Evolutionary conservation across 768 basidiomycete genomes (phyloP).

Genomic region (Chiua virens): DNA sequence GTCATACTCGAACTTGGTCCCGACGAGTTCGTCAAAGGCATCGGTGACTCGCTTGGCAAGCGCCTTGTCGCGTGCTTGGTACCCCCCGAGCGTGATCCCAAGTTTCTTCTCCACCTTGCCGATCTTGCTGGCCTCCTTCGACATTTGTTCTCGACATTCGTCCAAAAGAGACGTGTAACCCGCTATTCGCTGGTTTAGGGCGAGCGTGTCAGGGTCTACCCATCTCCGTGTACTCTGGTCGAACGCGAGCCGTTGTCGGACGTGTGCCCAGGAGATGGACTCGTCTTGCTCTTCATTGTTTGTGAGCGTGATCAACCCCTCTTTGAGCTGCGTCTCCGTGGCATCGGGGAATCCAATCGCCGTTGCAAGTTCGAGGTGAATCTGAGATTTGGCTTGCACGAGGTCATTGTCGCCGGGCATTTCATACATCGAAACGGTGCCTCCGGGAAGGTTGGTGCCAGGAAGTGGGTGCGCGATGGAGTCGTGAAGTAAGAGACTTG

Average conservation of each 20-base stretch:
- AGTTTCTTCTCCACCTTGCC: slow-evolving; percentile 91
- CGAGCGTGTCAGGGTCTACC: slow-evolving; percentile 64
- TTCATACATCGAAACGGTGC: slow-evolving; percentile 64
- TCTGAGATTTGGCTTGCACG: slow-evolving; percentile 61
- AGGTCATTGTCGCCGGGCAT: slow-evolving; percentile 79
- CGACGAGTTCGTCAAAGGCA: slow-evolving; percentile 70
- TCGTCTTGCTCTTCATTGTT: slow-evolving; percentile 63
- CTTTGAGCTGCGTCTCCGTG: slow-evolving; percentile 71
- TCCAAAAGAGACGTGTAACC: slow-evolving; percentile 66
- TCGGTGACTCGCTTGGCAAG: slow-evolving; percentile 62
- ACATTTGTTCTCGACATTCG: slow-evolving; percentile 67
- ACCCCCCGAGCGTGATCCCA: slow-evolving; percentile 84
- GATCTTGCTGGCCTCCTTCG: slow-evolving; percentile 77
- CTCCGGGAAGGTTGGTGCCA: slow-evolving; percentile 78
- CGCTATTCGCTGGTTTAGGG: slow-evolving; percentile 54
- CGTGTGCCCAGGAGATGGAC: slow-evolving; percentile 66
- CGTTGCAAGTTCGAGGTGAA: slow-evolving; percentile 80
- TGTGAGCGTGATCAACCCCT: slow-evolving; percentile 66
- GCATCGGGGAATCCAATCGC: slow-evolving; percentile 86
- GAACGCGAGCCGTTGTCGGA: slow-evolving; percentile 63
- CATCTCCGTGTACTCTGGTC: slow-evolving; percentile 57
- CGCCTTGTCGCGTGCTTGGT: slow-evolving; percentile 71
- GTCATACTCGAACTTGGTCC: slow-evolving; percentile 67
- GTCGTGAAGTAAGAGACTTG: slow-evolving; percentile 81
- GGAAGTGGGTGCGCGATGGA: slow-evolving; percentile 84